Conservation (phyloP, 75 land plant genomes). For the Pinus tabuliformis region DNA sequence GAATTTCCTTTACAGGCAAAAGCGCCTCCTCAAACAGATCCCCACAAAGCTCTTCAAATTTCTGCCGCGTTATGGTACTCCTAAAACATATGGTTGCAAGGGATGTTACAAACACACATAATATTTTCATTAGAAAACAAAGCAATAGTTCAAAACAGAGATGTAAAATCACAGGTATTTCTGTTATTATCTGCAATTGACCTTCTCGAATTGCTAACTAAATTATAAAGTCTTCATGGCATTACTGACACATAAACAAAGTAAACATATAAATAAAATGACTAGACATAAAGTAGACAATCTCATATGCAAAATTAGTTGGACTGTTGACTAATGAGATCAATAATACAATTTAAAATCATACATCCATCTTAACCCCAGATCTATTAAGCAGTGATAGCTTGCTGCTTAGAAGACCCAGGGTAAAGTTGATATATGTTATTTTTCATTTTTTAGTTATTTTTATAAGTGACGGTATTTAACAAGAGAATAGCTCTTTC, state of each 20-base stretch:
- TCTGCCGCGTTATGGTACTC: constrained; percentile 81
- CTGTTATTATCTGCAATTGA: background rate
- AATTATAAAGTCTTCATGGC: background rate
- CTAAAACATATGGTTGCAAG: constrained; percentile 27
- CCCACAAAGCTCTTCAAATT: constrained; percentile 91
- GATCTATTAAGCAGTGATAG: background rate
- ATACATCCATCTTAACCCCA: background rate
- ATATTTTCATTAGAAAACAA: background rate
- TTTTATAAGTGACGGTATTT: too few species aligned
- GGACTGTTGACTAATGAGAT: background rate
- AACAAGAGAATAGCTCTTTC: too few species aligned
- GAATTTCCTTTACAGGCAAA: constrained; percentile 69
- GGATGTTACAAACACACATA: background rate
- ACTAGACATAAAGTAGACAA: background rate
- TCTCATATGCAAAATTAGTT: background rate
- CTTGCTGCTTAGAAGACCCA: too few species aligned
- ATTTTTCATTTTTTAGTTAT: too few species aligned
- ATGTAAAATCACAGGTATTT: background rate
- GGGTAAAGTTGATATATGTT: too few species aligned
- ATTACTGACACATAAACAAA: too few species aligned
- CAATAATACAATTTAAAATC: background rate
- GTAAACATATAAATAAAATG: background rate
- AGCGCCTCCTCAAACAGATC: constrained; percentile 88
- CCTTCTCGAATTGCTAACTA: background rate
- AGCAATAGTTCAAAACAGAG: background rate